Percentiles rank a stretch among this genome's conserved stretches.
These are phyloP conservation scores for Capsella rubella DNA, from an alignment of 441 rosid species.

Conservation along the genomic window DNA sequence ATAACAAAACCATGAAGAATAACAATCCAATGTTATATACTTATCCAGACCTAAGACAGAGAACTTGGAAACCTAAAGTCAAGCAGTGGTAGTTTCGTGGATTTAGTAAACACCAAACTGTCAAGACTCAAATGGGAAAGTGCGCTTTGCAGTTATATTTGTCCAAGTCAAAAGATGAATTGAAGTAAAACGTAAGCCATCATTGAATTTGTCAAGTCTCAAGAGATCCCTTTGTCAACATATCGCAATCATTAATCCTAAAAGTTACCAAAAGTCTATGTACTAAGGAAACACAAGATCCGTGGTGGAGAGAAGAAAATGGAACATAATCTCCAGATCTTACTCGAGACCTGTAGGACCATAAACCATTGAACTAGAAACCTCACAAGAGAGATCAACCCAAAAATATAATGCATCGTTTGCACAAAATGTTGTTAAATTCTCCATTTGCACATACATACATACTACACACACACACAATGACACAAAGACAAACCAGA, in stretches of 20 bases:
- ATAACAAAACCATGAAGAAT: background rate
- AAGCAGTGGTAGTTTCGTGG: background rate
- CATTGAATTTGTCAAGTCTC: slow-evolving; percentile 10
- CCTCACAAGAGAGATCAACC: slow-evolving; percentile 37
- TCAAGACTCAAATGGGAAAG: slow-evolving; percentile 15
- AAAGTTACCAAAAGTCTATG: background rate
- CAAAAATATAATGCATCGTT: background rate
- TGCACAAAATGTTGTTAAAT: background rate
- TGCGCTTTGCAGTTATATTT: background rate
- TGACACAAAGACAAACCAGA: background rate
- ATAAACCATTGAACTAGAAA: slow-evolving; percentile 14
- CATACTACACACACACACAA: background rate
- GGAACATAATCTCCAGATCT: background rate
- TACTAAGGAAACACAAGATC: slow-evolving; percentile 6
- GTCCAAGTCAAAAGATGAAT: slow-evolving; percentile 13
- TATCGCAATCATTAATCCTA: background rate
- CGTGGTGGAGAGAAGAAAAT: slow-evolving; percentile 9
- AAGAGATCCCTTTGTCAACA: background rate
- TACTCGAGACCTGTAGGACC: slow-evolving; percentile 2
- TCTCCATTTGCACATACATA: slow-evolving; percentile 1
- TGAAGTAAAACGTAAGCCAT: slow-evolving; percentile 25
- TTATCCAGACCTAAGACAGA: background rate
- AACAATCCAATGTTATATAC: background rate
- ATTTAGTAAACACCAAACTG: background rate
- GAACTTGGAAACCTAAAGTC: slow-evolving; percentile 13